These are phyloP conservation scores for Plasmodium inui DNA, from an alignment of 169 alveolate species.

Conservation along the genomic window DNA sequence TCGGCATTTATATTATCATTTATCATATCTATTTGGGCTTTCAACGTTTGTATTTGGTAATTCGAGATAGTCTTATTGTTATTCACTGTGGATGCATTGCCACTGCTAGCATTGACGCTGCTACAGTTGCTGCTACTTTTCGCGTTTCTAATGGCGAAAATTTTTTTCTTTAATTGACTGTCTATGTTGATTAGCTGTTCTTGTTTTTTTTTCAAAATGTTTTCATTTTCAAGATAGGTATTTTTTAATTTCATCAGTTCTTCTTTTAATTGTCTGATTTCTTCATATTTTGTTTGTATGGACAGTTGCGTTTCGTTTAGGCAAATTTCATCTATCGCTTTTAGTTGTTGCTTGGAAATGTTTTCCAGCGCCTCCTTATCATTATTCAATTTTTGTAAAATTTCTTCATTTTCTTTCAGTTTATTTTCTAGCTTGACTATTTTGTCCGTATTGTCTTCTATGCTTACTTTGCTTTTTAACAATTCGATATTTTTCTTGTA, in stretches of 20 bases:
- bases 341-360: constrained; percentile 53
- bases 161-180: constrained; percentile 61
- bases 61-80: constrained; percentile 25
- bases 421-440: constrained; percentile 65
- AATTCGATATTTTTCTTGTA: constrained; percentile 64
- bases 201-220: constrained; percentile 56
- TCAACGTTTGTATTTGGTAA: constrained; percentile 47
- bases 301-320: constrained; percentile 69
- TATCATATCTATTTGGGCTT: constrained; percentile 69
- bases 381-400: constrained; percentile 63
- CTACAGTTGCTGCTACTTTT: neutral
- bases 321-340: constrained; percentile 71
- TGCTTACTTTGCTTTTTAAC: constrained; percentile 61
- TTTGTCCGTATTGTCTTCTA: constrained; percentile 69
- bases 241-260: constrained; percentile 45
- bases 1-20: constrained; percentile 51
- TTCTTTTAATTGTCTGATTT: constrained; percentile 57
- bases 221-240: constrained; percentile 53
- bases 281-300: constrained; percentile 73
- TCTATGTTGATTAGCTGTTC: constrained; percentile 63
- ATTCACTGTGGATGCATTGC: constrained; percentile 3
- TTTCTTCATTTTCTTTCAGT: constrained; percentile 67
- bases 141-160: constrained; percentile 30
- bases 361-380: constrained; percentile 62
- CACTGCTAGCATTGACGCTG: constrained; percentile 10